Percentiles rank a stretch among this genome's conserved stretches.
These are phyloP conservation scores for Candolleomyces eurysporus DNA, from an alignment of 768 basidiomycete genomes.

Conservation along the genomic window DNA sequence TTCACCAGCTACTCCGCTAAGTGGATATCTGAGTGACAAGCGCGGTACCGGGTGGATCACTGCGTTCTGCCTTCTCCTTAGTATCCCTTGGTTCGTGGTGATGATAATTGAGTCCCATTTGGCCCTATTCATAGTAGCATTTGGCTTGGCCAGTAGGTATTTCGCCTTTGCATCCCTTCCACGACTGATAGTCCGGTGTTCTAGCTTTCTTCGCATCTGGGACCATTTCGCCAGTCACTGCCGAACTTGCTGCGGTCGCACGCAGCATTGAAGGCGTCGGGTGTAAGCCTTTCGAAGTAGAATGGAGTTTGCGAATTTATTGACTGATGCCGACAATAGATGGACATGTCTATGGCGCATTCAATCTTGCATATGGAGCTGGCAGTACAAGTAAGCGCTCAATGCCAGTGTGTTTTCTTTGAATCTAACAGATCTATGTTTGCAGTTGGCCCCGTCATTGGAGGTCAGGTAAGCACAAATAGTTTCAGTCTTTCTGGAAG, in stretches of 20 bases:
- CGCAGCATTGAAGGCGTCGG: slow-evolving; percentile 60
- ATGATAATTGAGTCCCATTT: slow-evolving; percentile 47
- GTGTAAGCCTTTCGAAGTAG: slow-evolving; percentile 40
- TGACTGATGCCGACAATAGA: slow-evolving; percentile 34
- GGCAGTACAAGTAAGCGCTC: slow-evolving; percentile 53
- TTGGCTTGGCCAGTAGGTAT: slow-evolving; percentile 54
- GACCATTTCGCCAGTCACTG: slow-evolving; percentile 57
- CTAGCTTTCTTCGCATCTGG: slow-evolving; percentile 64
- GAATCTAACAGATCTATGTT: neutral
- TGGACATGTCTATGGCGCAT: slow-evolving; percentile 72
- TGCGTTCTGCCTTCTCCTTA: slow-evolving; percentile 41
- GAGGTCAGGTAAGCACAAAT: slow-evolving; percentile 51
- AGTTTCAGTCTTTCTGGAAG: neutral
- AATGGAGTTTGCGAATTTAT: too few relatives aligned
- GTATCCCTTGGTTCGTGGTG: slow-evolving; percentile 64
- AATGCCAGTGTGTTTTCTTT: too few relatives aligned
- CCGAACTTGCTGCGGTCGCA: slow-evolving; percentile 65
- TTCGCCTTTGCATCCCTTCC: neutral
- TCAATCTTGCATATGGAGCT: slow-evolving; percentile 69
- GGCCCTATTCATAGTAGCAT: slow-evolving; percentile 44
- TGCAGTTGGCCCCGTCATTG: slow-evolving; percentile 67
- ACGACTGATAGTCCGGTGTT: neutral
- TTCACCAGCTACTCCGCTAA: slow-evolving; percentile 49
- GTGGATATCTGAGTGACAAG: slow-evolving; percentile 59
- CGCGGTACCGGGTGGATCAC: slow-evolving; percentile 57